A percentile compares a stretch with the other conserved stretches of the same genome.
Evolutionary conservation across 106 monocot genomes (phyloP).

Genomic region (Hemerocallis citrina): DNA sequence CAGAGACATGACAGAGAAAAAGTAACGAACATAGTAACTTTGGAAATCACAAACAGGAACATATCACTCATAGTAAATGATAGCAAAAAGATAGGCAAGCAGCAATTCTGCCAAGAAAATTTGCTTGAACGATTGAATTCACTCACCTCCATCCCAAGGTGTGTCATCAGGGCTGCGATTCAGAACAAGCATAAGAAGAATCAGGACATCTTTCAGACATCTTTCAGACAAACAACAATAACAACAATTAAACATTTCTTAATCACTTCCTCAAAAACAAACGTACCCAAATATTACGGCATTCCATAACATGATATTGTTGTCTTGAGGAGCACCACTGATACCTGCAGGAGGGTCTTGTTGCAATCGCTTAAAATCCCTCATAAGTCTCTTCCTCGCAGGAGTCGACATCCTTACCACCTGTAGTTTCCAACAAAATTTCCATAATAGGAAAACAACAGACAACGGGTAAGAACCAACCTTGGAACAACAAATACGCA

Average conservation of each 20-base stretch:
- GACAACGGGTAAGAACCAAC: no score
- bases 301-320: slow-evolving; percentile 84
- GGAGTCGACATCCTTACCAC: slow-evolving; percentile 85
- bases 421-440: no score
- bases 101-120: background rate
- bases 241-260: background rate
- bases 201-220: no score
- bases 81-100: background rate
- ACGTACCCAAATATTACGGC: slow-evolving; percentile 69
- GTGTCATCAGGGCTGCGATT: slow-evolving; percentile 10
- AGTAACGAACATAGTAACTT: background rate
- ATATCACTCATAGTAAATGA: background rate
- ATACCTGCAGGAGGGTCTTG: slow-evolving; percentile 77
- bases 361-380: slow-evolving; percentile 73
- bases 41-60: background rate
- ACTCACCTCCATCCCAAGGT: slow-evolving; percentile 12
- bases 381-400: slow-evolving; percentile 72
- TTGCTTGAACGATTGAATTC: background rate
- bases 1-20: background rate
- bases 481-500: no score
- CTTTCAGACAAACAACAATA: background rate
- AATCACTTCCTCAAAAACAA: background rate
- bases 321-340: slow-evolving; percentile 72
- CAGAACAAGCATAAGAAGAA: background rate
- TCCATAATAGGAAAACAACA: no score